phyloP scores from a whole-genome alignment of 805 yeast species.

The Jamesozyma piceae region DNA sequence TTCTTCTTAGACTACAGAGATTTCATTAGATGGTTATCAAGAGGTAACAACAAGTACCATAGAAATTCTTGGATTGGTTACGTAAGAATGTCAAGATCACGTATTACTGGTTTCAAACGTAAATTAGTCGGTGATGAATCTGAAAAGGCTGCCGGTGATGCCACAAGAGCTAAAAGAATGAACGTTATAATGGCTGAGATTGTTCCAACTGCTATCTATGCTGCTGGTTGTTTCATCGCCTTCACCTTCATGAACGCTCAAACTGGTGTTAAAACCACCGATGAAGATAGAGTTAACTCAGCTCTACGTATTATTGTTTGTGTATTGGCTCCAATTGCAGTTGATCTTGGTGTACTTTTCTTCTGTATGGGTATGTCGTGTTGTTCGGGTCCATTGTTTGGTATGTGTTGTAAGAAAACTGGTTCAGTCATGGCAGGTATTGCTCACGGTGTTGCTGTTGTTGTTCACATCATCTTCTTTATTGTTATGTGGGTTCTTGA shows the following conservation, averaged over 20 bases:
- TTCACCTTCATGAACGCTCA: conserved; percentile 78
- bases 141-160: conserved; percentile 77
- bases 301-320: conserved; percentile 64
- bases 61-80: conserved; percentile 85
- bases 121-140: conserved; percentile 68
- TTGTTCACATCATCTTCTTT: conserved; percentile 78
- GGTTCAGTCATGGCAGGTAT: conserved; percentile 91
- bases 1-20: conserved; percentile 94
- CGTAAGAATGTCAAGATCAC: conserved; percentile 71
- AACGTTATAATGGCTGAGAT: conserved; percentile 64
- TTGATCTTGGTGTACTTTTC: conserved; percentile 77
- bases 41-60: conserved; percentile 85
- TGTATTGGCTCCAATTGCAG: conserved; percentile 82
- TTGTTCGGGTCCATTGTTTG: conserved; percentile 94
- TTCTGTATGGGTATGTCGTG: conserved; percentile 78
- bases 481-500: conserved; percentile 95
- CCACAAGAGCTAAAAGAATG: conserved; percentile 72
- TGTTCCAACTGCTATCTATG: conserved; percentile 59
- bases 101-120: conserved; percentile 75
- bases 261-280: conserved; percentile 57
- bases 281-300: conserved; percentile 53
- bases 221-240: conserved; percentile 74
- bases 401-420: conserved; percentile 92
- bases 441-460: conserved; percentile 91
- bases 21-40: conserved; percentile 81